Percentiles rank a stretch among this genome's conserved stretches.
These are phyloP conservation scores for Hymenoscyphus linearis DNA, from an alignment of 2,329 filamentous ascomycete genomes.

Conservation along the genomic window DNA sequence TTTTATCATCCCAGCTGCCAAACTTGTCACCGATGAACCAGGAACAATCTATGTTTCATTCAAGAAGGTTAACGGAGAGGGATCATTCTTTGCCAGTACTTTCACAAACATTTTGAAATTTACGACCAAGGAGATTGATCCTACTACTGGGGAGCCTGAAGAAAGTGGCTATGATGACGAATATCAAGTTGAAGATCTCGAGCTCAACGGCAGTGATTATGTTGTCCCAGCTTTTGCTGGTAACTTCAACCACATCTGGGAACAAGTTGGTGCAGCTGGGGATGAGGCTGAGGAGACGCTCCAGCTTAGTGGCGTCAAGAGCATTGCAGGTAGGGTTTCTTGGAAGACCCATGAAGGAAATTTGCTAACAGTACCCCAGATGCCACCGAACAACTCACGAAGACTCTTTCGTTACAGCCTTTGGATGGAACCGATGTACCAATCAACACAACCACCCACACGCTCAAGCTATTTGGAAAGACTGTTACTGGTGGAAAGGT, in stretches of 20 bases:
- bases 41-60: slow-evolving; percentile 95
- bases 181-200: slow-evolving; percentile 92
- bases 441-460: slow-evolving; percentile 83
- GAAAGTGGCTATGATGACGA: slow-evolving; percentile 93
- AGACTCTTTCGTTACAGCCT: slow-evolving; percentile 83
- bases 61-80: slow-evolving; percentile 72
- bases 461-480: slow-evolving; percentile 93
- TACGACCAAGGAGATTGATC: slow-evolving; percentile 96
- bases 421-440: slow-evolving; percentile 92
- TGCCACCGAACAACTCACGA: slow-evolving; percentile 85
- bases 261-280: slow-evolving; percentile 81
- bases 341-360: not conserved
- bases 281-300: slow-evolving; percentile 90
- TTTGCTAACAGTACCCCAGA: slow-evolving; percentile 47
- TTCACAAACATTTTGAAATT: slow-evolving; percentile 96
- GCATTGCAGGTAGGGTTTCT: slow-evolving; percentile 67
- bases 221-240: slow-evolving; percentile 88
- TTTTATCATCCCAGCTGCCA: slow-evolving; percentile 86
- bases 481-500: slow-evolving; percentile 87
- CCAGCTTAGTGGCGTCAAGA: slow-evolving; percentile 82
- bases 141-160: slow-evolving; percentile 86
- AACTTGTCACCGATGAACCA: slow-evolving; percentile 76
- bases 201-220: slow-evolving; percentile 88
- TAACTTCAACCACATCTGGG: slow-evolving; percentile 94
- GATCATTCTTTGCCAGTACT: slow-evolving; percentile 68